Percentiles rank a stretch among this genome's conserved stretches.
Evolutionary conservation across 2,329 filamentous ascomycete species (phyloP).

Genomic region (Colletotrichum sp.): DNA sequence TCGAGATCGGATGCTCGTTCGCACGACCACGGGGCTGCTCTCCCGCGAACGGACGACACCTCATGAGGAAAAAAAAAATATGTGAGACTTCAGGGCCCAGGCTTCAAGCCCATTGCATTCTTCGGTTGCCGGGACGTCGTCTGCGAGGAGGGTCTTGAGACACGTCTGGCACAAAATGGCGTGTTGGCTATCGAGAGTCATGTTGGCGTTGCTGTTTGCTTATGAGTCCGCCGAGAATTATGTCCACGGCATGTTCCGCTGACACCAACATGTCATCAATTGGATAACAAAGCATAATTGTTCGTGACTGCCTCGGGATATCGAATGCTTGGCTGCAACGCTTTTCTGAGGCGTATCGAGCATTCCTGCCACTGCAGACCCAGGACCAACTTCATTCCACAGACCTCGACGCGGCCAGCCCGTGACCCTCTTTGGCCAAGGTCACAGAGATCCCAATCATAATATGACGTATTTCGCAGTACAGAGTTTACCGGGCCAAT

Average conservation of each 20-base stretch:
- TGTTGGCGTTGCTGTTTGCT: background rate
- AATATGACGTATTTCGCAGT: conserved; percentile 6
- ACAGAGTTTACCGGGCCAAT: background rate
- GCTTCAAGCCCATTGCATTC: conserved; percentile 7
- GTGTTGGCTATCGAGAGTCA: conserved; percentile 1
- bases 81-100: conserved; percentile 16
- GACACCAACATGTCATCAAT: background rate
- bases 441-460: background rate
- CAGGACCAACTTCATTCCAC: conserved; percentile 6
- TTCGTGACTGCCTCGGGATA: background rate
- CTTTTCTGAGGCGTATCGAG: background rate
- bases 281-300: background rate
- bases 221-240: background rate
- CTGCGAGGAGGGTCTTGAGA: conserved; percentile 17
- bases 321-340: background rate
- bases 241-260: background rate
- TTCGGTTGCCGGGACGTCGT: conserved; percentile 15
- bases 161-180: conserved; percentile 13
- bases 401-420: background rate
- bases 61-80: background rate
- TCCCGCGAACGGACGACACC: background rate
- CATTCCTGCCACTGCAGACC: background rate
- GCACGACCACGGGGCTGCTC: background rate
- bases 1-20: background rate
- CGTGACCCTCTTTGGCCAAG: background rate